These are phyloP conservation scores for Candida rishiriensis DNA, from an alignment of 805 yeast genomes.

Conservation along the genomic window DNA sequence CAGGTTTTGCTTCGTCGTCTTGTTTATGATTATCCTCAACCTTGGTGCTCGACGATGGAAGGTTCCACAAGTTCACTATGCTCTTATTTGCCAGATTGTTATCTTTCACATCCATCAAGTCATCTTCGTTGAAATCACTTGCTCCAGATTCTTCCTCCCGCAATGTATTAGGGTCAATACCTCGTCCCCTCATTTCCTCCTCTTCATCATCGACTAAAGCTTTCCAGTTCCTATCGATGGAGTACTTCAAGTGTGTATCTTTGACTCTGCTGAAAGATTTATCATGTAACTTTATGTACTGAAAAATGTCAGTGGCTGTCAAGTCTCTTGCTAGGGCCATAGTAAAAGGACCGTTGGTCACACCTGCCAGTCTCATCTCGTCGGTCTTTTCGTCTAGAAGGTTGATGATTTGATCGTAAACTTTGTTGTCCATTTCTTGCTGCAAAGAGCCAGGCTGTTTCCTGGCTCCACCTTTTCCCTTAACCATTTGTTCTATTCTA, in stretches of 20 bases:
- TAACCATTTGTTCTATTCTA: constrained; percentile 16
- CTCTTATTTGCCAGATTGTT: constrained; percentile 70
- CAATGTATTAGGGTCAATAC: constrained; percentile 20
- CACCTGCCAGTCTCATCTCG: constrained; percentile 33
- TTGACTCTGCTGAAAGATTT: constrained; percentile 66
- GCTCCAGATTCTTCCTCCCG: constrained; percentile 14
- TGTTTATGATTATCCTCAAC: no score
- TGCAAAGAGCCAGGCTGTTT: constrained; percentile 23
- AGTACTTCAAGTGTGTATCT: constrained; percentile 54
- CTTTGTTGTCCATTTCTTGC: constrained; percentile 47
- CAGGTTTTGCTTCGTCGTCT: constrained; percentile 3
- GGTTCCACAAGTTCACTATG: constrained; percentile 70
- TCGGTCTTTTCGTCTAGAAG: constrained; percentile 58
- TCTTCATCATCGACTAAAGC: constrained; percentile 57
- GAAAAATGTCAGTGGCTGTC: constrained; percentile 44
- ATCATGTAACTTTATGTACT: constrained; percentile 61
- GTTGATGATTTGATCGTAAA: constrained; percentile 50
- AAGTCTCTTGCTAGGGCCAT: constrained; percentile 63
- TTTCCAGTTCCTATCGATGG: constrained; percentile 56
- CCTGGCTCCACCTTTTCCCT: constrained; percentile 9
- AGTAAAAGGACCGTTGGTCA: constrained; percentile 31
- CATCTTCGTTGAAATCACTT: constrained; percentile 35
- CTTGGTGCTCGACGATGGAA: constrained; percentile 10
- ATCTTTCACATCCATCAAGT: constrained; percentile 62
- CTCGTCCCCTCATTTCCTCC: constrained; percentile 43